Evolutionary conservation across 345 rosid species (phyloP), one percentile per base, ranked within the genome.

Genomic region (Eutrema heterophyllum): DNA sequence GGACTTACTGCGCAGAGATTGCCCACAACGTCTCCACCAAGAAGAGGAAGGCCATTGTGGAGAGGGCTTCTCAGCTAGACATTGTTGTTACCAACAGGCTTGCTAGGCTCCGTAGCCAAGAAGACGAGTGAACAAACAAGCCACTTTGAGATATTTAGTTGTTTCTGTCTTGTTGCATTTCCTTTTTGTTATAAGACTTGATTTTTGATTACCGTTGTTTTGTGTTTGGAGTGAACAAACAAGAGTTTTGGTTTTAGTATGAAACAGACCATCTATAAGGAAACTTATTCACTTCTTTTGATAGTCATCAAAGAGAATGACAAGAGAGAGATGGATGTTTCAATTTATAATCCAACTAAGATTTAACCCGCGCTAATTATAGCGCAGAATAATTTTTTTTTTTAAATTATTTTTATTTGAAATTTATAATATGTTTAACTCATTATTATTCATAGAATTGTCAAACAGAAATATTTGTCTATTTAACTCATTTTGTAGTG

Each of bases 31-130:
- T 90, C 3, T 93, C 98, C 2, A 90, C 97, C n/a, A 87, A 70
- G 83, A 83, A 83, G 85, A 86, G 98, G 45, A 92, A 88, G 98
- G n/a, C n/a, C n/a, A n/a, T n/a, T n/a, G n/a, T n/a, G n/a, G n/a
- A n/a, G n/a, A n/a, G n/a, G n/a, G n/a, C 98, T 68, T 81, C 93
- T 7, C 93, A 88, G 83, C 95, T 92, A 4, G 97, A 92, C 71
- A 75, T 88, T 54, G 90, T 82, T 13, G 87, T 92, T 6, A 74
- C 86, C 0, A 92, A 92, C 90, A 86, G 68, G 76, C 83, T 84
- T 33, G 97, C 84, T 26, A 88, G 98, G 87, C 75, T 93, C 79
- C 82, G 88, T 4, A 86, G 90, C 84, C 93, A 86, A 80, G 98
- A 93, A 65, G 93, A 90, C 76, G 91, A 87, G 77, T 93, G 77